phyloP scores from a whole-genome alignment of 169 alveolate genomes.

The Plasmodium gaboni region DNA sequence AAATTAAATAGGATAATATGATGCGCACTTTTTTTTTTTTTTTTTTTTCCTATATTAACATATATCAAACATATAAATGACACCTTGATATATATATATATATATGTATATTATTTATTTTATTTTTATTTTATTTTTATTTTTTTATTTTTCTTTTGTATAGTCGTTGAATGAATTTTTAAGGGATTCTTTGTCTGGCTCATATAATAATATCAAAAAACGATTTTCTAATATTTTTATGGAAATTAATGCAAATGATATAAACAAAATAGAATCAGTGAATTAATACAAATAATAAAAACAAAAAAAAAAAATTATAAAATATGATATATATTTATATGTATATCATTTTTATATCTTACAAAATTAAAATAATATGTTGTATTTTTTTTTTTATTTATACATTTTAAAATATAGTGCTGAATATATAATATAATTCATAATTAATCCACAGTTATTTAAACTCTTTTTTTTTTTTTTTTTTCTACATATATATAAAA shows the following conservation, averaged over 20 bases:
- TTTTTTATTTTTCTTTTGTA: conserved; percentile 10
- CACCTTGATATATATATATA: too few species aligned
- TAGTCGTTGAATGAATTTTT: conserved; percentile 44
- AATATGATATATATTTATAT: too few species aligned
- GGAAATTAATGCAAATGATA: conserved; percentile 24
- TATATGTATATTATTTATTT: too few species aligned
- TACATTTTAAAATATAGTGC: too few species aligned
- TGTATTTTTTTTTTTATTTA: background rate
- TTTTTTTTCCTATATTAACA: too few species aligned
- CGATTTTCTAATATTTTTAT: conserved; percentile 37
- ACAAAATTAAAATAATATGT: background rate
- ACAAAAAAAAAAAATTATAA: background rate
- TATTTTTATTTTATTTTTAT: background rate
- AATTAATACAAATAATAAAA: conserved; percentile 3
- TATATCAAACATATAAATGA: too few species aligned
- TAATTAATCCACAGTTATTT: too few species aligned
- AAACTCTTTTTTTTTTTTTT: too few species aligned
- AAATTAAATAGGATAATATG: background rate
- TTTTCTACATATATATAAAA: too few species aligned
- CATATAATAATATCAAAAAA: conserved; percentile 25
- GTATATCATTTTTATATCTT: too few species aligned
- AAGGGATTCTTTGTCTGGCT: conserved; percentile 49
- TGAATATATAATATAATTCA: too few species aligned
- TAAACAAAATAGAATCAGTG: conserved; percentile 17
- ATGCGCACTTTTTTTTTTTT: background rate